These are phyloP conservation scores for Phyllosticta paracitricarpa DNA, from an alignment of 2,329 filamentous ascomycete species.

Conservation along the genomic window DNA sequence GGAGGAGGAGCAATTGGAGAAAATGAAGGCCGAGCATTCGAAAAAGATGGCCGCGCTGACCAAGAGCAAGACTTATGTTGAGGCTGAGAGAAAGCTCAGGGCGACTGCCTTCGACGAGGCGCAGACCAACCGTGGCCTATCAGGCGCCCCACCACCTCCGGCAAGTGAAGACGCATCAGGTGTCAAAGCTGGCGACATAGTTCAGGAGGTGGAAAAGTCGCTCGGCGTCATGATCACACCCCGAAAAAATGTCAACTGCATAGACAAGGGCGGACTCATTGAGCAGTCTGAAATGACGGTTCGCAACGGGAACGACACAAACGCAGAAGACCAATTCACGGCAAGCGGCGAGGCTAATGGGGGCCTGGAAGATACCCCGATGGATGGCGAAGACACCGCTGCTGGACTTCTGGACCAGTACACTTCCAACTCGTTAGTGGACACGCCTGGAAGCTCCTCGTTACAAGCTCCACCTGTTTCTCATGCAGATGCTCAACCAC, in stretches of 20 bases:
- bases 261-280: constrained; percentile 65
- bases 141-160: constrained; percentile 30
- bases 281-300: constrained; percentile 40
- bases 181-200: constrained; percentile 57
- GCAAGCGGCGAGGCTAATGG: constrained; percentile 14
- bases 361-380: constrained; percentile 11
- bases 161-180: constrained; percentile 19
- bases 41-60: constrained; percentile 66
- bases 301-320: constrained; percentile 18
- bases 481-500: constrained; percentile 37
- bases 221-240: constrained; percentile 57
- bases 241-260: constrained; percentile 55
- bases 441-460: constrained; percentile 49
- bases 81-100: constrained; percentile 67
- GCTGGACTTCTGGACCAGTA: constrained; percentile 60
- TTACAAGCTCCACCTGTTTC: constrained; percentile 47
- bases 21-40: constrained; percentile 70
- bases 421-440: constrained; percentile 50
- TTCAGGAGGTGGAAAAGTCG: constrained; percentile 61
- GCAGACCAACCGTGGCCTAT: constrained; percentile 19
- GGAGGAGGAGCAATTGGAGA: constrained; percentile 72
- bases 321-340: not conserved
- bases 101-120: constrained; percentile 50
- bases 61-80: constrained; percentile 57
- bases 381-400: constrained; percentile 34